Evolutionary conservation across 1,284 basidiomycete genomes (phyloP).

Genomic region (Sporisorium iseilematis-ciliati): DNA sequence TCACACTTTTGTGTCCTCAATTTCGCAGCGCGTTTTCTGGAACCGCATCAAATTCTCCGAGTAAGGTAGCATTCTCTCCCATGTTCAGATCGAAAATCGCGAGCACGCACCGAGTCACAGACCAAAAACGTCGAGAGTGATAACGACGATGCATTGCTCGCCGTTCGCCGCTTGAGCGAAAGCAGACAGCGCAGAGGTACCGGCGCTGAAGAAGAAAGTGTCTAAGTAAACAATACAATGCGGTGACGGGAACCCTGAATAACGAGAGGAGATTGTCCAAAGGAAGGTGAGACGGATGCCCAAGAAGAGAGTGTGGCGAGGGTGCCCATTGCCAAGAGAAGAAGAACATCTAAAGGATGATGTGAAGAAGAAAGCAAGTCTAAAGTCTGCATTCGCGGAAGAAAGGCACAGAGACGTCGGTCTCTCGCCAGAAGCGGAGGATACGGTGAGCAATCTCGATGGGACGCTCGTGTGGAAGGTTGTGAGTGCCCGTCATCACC

Average conservation of each 20-base stretch:
- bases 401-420: constrained; percentile 31
- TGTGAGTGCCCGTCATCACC: constrained; percentile 49
- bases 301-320: neutral
- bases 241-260: constrained; percentile 13
- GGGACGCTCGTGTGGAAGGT: constrained; percentile 44
- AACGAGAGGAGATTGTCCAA: neutral
- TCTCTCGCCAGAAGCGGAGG: constrained; percentile 48
- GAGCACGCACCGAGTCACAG: neutral
- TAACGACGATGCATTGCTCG: neutral
- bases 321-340: constrained; percentile 3
- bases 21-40: neutral
- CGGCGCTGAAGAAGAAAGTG: neutral
- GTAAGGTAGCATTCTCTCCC: neutral
- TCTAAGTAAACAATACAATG: constrained; percentile 9
- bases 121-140: neutral
- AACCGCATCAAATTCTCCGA: neutral
- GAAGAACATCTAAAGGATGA: neutral
- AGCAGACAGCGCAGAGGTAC: neutral
- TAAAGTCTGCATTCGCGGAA: constrained; percentile 47
- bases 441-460: constrained; percentile 46
- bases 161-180: neutral
- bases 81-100: neutral
- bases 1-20: neutral
- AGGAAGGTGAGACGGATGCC: neutral
- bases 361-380: neutral